phyloP scores from a whole-genome alignment of 768 basidiomycete species.

The Agaricus blazei region DNA sequence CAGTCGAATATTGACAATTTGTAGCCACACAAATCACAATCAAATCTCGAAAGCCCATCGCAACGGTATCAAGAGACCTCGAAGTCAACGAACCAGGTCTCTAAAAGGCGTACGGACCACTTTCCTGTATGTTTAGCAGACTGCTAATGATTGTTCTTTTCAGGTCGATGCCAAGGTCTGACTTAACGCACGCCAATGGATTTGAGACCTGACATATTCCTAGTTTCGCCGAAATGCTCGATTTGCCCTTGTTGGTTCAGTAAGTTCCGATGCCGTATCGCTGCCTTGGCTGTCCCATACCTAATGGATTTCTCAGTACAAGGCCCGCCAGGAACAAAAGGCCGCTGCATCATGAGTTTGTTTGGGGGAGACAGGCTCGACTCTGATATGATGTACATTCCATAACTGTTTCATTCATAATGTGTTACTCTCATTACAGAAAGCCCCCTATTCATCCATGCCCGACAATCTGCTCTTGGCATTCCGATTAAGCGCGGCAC shows the following conservation, averaged over 20 bases:
- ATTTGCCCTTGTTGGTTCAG: constrained; percentile 69
- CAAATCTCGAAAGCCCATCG: constrained; percentile 96
- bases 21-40: constrained; percentile 91
- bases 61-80: constrained; percentile 91
- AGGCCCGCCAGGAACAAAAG: constrained; percentile 61
- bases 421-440: neutral
- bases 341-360: constrained; percentile 32
- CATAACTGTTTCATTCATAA: no score
- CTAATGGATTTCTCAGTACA: constrained; percentile 37
- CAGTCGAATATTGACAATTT: constrained; percentile 1
- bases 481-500: constrained; percentile 58
- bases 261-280: constrained; percentile 30
- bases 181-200: constrained; percentile 6
- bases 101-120: constrained; percentile 79
- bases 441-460: neutral
- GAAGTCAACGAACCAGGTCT: constrained; percentile 68
- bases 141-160: constrained; percentile 3
- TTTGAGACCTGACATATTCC: constrained; percentile 8
- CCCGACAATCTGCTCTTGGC: constrained; percentile 22
- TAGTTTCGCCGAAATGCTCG: constrained; percentile 86
- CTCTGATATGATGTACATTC: no score
- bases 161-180: constrained; percentile 81
- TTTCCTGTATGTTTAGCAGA: constrained; percentile 2
- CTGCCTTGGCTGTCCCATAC: neutral
- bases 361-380: neutral